Percentiles rank a stretch among this genome's conserved stretches.
Evolutionary conservation across 495 filamentous ascomycete species (phyloP).

Genomic region (Chaetomidium leptoderma): DNA sequence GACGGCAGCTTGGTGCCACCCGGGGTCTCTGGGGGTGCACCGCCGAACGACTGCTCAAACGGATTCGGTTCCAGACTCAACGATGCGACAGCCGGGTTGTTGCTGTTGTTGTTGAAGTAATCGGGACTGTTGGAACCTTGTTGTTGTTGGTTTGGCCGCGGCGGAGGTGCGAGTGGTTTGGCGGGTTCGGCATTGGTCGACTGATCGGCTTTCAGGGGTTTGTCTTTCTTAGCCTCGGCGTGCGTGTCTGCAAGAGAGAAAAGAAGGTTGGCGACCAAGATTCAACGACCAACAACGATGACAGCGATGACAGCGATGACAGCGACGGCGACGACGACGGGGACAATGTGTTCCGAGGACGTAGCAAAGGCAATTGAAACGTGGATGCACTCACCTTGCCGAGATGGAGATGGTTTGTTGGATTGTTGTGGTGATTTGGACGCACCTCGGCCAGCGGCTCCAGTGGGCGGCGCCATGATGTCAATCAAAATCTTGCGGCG

Average conservation of each 20-base stretch:
- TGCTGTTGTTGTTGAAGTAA: constrained; percentile 79
- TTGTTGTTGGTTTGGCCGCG: constrained; percentile 60
- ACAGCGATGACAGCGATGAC: background rate
- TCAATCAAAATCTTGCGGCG: constrained; percentile 36
- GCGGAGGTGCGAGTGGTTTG: constrained; percentile 71
- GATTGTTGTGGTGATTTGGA: constrained; percentile 39
- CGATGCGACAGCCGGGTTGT: constrained; percentile 53
- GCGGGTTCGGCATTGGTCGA: constrained; percentile 40
- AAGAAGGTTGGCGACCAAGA: constrained; percentile 26
- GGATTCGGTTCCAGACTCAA: constrained; percentile 84
- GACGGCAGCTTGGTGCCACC: constrained; percentile 86
- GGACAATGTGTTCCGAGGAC: background rate
- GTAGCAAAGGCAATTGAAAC: constrained; percentile 2
- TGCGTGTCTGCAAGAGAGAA: constrained; percentile 20
- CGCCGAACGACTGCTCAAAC: constrained; percentile 88
- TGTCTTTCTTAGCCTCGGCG: constrained; percentile 39
- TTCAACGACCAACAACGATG: constrained; percentile 4
- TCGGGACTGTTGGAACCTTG: constrained; percentile 55
- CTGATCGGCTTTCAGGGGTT: constrained; percentile 30
- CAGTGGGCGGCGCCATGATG: constrained; percentile 41
- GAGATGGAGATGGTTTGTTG: constrained; percentile 30
- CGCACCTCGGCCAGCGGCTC: constrained; percentile 32
- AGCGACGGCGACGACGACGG: constrained; percentile 9
- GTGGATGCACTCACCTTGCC: constrained; percentile 32
- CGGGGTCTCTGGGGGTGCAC: constrained; percentile 67